Percentiles rank a stretch among this genome's conserved stretches.
phyloP scores from a whole-genome alignment of 768 basidiomycete species.

The Mycena olivaceomarginata region DNA sequence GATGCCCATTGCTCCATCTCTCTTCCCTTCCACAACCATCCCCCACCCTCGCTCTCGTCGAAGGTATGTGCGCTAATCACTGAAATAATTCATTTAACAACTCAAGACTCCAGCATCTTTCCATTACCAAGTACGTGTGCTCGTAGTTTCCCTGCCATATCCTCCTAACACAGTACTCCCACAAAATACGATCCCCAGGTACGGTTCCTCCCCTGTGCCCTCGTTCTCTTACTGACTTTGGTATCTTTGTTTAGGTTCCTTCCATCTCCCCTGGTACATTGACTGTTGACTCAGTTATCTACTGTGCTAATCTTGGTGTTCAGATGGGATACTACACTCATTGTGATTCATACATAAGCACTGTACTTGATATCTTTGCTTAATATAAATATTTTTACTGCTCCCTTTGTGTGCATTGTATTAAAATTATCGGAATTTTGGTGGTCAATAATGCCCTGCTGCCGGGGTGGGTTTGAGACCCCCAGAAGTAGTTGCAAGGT shows the following conservation, averaged over 20 bases:
- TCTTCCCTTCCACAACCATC: no score
- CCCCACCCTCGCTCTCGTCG: no score
- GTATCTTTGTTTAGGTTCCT: slow-evolving; percentile 7
- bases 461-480: no score
- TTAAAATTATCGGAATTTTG: no score
- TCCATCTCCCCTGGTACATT: slow-evolving; percentile 11
- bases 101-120: slow-evolving; percentile 1
- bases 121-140: neutral
- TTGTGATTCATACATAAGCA: neutral
- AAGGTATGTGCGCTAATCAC: no score
- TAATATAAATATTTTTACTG: no score
- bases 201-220: neutral
- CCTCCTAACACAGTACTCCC: neutral
- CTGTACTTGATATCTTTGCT: no score
- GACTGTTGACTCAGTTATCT: neutral
- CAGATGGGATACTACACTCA: neutral
- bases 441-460: no score
- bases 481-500: no score
- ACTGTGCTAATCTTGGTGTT: neutral
- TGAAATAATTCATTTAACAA: neutral
- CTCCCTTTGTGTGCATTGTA: no score
- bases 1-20: no score
- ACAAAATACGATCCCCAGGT: slow-evolving; percentile 3
- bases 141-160: slow-evolving; percentile 18
- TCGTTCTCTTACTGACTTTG: slow-evolving; percentile 17